Percentiles rank a stretch among this genome's conserved stretches.
Conservation (phyloP, 139 green algal genomes). For the Closterium sp. region DNA sequence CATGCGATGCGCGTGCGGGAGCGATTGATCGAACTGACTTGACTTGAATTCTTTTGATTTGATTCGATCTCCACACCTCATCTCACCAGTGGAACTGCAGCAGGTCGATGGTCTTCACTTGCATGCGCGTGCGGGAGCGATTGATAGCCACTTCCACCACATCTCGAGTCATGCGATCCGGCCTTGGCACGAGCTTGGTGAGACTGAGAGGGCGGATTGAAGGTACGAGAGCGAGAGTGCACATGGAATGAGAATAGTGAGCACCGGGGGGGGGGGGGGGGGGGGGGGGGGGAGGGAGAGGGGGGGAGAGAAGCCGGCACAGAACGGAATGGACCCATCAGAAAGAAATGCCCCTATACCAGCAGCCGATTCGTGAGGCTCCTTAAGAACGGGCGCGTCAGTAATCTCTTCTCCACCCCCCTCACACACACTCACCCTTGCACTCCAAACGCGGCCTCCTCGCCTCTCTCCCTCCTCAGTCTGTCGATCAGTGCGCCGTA, state of each 20-base stretch:
- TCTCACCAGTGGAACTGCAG: background rate
- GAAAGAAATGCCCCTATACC: too few relatives aligned
- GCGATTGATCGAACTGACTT: background rate
- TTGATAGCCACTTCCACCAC: constrained; percentile 8
- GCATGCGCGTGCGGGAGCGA: background rate
- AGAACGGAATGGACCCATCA: too few relatives aligned
- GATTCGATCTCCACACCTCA: too few relatives aligned
- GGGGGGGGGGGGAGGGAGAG: too few relatives aligned
- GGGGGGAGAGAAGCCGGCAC: too few relatives aligned
- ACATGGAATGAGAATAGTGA: background rate
- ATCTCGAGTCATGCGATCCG: background rate
- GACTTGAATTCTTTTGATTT: too few relatives aligned
- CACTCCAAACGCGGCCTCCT: background rate
- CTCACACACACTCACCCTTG: background rate
- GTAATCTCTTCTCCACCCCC: too few relatives aligned
- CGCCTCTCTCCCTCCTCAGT: background rate
- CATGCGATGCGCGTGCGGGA: background rate
- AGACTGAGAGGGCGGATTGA: background rate
- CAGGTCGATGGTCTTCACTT: background rate
- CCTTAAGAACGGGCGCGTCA: too few relatives aligned
- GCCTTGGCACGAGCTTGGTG: background rate
- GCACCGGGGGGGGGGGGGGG: background rate
- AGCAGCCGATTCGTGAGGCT: too few relatives aligned
- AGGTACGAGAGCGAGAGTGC: too few relatives aligned
- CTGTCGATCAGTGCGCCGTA: background rate